Evolutionary conservation across 805 yeast genomes (phyloP).

Genomic region (Ogataea siamensis): DNA sequence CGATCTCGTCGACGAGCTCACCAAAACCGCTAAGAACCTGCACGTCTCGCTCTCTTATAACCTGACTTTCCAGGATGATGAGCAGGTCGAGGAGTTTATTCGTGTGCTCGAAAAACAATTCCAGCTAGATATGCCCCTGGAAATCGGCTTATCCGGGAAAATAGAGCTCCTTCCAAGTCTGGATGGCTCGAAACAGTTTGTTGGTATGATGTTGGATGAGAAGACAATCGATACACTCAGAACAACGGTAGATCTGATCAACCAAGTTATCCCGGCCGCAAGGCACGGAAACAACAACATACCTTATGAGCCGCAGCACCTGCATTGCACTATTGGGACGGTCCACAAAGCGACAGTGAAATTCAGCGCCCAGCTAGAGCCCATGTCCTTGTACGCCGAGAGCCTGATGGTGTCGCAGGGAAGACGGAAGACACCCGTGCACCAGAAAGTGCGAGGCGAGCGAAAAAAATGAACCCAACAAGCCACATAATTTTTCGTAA

Average conservation of each 20-base stretch:
- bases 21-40: conserved; percentile 12
- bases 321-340: conserved; percentile 20
- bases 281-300: conserved; percentile 6
- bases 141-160: conserved; percentile 4
- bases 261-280: conserved; percentile 9
- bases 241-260: conserved; percentile 12
- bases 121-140: conserved; percentile 6
- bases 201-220: conserved; percentile 16
- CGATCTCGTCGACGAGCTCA: conserved; percentile 14
- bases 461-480: conserved; percentile 1
- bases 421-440: conserved; percentile 7
- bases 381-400: conserved; percentile 1
- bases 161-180: conserved; percentile 18
- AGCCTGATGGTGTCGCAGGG: conserved; percentile 2
- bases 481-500: conserved; percentile 8
- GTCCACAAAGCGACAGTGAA: background rate
- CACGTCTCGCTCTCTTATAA: conserved; percentile 25
- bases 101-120: background rate
- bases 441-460: conserved; percentile 5
- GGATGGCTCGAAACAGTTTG: conserved; percentile 17
- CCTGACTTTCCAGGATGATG: conserved; percentile 11
- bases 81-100: conserved; percentile 1
- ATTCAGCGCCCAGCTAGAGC: background rate
- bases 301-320: conserved; percentile 5
- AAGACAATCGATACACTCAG: background rate